Conservation (phyloP, 1,139 yeast genomes). For the Saccharomyces hybrid region DNA sequence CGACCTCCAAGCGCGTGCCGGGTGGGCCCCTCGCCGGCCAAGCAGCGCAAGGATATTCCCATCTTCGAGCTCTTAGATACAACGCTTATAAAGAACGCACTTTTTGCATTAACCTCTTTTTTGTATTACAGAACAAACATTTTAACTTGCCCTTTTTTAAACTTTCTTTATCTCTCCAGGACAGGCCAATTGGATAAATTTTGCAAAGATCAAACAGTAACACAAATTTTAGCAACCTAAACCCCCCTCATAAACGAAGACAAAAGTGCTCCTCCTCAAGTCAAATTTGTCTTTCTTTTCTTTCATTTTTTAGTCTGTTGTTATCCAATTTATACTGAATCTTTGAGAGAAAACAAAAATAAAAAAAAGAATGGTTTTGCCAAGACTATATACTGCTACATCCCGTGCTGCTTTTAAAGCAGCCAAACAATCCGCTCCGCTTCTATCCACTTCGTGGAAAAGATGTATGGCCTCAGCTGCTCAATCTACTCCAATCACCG, state of each 20-base stretch:
- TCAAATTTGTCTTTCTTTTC: slow-evolving; percentile 1
- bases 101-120: neutral
- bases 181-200: slow-evolving; percentile 1
- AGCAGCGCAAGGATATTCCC: neutral
- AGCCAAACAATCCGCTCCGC: slow-evolving; percentile 66
- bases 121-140: neutral
- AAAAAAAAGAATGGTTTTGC: slow-evolving; percentile 50
- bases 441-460: slow-evolving; percentile 42
- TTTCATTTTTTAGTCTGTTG: slow-evolving; percentile 2
- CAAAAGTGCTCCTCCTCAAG: slow-evolving; percentile 1
- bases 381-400: slow-evolving; percentile 86
- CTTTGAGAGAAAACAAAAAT: neutral
- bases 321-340: neutral
- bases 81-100: neutral
- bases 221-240: slow-evolving; percentile 1
- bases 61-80: neutral
- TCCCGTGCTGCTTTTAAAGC: slow-evolving; percentile 87
- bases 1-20: slow-evolving; percentile 1
- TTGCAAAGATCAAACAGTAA: neutral
- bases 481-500: slow-evolving; percentile 60
- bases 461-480: slow-evolving; percentile 89
- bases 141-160: neutral
- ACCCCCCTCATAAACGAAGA: neutral
- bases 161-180: neutral
- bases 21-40: slow-evolving; percentile 1